phyloP scores from a whole-genome alignment of 139 green algal genomes.

The Chara braunii region DNA sequence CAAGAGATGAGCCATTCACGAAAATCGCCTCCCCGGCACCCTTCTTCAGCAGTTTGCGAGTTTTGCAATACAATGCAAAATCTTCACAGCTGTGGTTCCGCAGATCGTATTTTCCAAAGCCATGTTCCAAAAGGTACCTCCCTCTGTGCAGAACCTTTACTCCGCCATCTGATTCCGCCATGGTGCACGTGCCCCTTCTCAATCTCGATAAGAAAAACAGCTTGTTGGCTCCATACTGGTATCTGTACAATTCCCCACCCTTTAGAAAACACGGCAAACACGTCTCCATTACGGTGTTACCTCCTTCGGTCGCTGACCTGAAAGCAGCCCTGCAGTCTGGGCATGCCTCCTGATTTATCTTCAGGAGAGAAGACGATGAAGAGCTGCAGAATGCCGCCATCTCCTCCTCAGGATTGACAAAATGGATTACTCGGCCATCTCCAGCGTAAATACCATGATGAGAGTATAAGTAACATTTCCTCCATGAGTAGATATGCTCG shows the following conservation, averaged over 20 bases:
- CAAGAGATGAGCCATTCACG: no score
- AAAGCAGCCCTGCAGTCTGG: not conserved
- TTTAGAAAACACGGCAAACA: constrained; percentile 22
- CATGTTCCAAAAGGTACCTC: constrained; percentile 2
- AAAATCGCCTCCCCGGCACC: no score
- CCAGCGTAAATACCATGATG: constrained; percentile 28
- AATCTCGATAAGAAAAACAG: constrained; percentile 11
- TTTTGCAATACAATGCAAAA: constrained; percentile 39
- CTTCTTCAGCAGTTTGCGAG: not conserved
- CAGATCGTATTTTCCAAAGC: constrained; percentile 32
- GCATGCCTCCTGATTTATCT: not conserved
- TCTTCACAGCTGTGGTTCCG: constrained; percentile 36
- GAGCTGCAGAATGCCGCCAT: constrained; percentile 2
- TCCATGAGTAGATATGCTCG: no score
- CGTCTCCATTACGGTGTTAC: constrained; percentile 18
- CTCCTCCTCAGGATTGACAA: constrained; percentile 1
- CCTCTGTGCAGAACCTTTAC: constrained; percentile 9
- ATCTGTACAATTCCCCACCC: constrained; percentile 14
- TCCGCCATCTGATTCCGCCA: constrained; percentile 6
- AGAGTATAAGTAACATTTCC: no score
- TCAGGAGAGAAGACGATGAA: not conserved
- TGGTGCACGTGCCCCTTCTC: constrained; percentile 28
- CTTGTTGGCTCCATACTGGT: constrained; percentile 11
- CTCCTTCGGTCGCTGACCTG: no score
- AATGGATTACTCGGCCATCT: constrained; percentile 25